These are phyloP conservation scores for Fomitopsis schrenkii DNA, from an alignment of 1,284 basidiomycete species.

Conservation along the genomic window DNA sequence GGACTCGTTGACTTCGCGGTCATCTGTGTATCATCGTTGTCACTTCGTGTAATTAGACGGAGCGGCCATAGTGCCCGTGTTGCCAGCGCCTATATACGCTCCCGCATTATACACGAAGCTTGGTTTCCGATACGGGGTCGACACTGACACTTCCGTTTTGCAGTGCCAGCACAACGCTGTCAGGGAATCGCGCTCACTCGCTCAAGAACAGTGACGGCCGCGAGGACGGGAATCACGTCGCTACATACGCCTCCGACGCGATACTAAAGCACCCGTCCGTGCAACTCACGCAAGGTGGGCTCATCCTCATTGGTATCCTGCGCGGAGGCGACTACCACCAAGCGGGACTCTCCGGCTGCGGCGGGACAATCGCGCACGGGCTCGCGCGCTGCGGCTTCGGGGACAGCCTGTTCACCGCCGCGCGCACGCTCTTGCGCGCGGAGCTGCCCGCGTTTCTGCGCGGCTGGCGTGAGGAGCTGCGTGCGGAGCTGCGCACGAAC, in stretches of 20 bases:
- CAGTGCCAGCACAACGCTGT: slow-evolving; percentile 72
- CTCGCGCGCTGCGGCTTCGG: slow-evolving; percentile 72
- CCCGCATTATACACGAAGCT: too few relatives aligned
- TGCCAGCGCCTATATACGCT: too few relatives aligned
- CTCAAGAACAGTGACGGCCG: slow-evolving; percentile 60
- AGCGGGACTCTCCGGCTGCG: slow-evolving; percentile 61
- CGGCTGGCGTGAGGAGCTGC: slow-evolving; percentile 61
- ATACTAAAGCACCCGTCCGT: slow-evolving; percentile 52
- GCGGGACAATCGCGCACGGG: slow-evolving; percentile 58
- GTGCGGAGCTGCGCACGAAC: slow-evolving; percentile 71
- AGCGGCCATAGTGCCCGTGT: neutral
- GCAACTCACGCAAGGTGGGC: slow-evolving; percentile 64
- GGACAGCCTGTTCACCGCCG: slow-evolving; percentile 60
- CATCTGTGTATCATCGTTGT: neutral
- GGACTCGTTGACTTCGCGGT: too few relatives aligned
- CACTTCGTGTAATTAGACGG: neutral
- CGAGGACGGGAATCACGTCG: slow-evolving; percentile 72
- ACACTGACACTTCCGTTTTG: neutral
- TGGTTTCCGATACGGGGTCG: too few relatives aligned
- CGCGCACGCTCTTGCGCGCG: slow-evolving; percentile 42
- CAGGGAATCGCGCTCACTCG: slow-evolving; percentile 60
- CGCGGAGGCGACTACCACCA: slow-evolving; percentile 90
- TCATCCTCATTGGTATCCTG: slow-evolving; percentile 84
- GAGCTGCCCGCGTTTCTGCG: slow-evolving; percentile 52
- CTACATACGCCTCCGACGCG: slow-evolving; percentile 56